phyloP scores from a whole-genome alignment of 768 basidiomycete genomes.

The Candolleomyces eurysporus region DNA sequence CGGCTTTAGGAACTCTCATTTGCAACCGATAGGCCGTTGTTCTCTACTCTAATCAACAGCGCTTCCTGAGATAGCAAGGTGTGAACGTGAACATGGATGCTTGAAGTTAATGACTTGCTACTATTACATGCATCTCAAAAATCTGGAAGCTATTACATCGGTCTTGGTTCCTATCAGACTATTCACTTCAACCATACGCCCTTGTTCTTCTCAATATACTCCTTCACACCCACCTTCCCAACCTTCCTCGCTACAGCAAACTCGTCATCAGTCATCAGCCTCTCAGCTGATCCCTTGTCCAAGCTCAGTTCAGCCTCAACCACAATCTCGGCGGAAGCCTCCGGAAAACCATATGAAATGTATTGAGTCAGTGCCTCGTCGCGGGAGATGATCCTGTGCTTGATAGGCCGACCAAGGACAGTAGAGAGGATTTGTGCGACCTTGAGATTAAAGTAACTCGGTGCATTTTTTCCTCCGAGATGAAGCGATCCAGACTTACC shows the following conservation, averaged over 20 bases:
- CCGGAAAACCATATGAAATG: slow-evolving; percentile 12
- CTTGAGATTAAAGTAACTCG: slow-evolving; percentile 1
- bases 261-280: slow-evolving; percentile 11
- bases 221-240: slow-evolving; percentile 10
- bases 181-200: too few species aligned
- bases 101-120: too few species aligned
- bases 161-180: too few species aligned
- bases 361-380: slow-evolving; percentile 12
- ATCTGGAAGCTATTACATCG: too few species aligned
- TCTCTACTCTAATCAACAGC: too few species aligned
- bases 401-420: slow-evolving; percentile 19
- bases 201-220: slow-evolving; percentile 22
- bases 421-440: slow-evolving; percentile 17
- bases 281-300: slow-evolving; percentile 22
- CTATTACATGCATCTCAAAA: too few species aligned
- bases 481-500: slow-evolving; percentile 13
- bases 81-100: too few species aligned
- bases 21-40: too few species aligned
- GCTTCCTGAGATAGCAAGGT: too few species aligned
- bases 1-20: too few species aligned
- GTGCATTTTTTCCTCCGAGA: background rate
- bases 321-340: slow-evolving; percentile 15
- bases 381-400: slow-evolving; percentile 11
- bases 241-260: slow-evolving; percentile 21
- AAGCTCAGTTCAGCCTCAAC: slow-evolving; percentile 15